Evolutionary conservation across 208 protist species (phyloP), one percentile per base, ranked within the genome.

Genomic region (Crithidia bombi): DNA sequence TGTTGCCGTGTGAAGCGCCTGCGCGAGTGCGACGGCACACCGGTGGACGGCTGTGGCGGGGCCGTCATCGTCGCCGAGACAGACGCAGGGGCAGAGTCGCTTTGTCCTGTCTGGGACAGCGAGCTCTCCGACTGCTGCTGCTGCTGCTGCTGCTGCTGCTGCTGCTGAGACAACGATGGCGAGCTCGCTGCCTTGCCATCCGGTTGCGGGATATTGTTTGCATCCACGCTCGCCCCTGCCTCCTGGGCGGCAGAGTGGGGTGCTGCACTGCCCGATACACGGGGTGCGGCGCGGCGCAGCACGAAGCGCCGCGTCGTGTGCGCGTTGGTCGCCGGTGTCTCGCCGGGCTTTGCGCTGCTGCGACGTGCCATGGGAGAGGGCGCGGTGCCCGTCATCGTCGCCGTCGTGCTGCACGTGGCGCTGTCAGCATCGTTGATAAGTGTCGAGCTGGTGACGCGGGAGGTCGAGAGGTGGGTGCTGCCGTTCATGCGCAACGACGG

Each of bases 281-380:
- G 47, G 10, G n/a, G 46, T 4, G 47, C 30, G 0, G 46, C 46
- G 28, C 61, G 46, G 25, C 61, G 61, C 61, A 66, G 28, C 11
- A 56, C 35, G 15, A 66, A 66, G n/a, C 61, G 46, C 1, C 61
- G 61, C 0, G 30, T 44, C 7, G 46, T 30, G 46, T 54, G 46
- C 15, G 47, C 10, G 14, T 2, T 12, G 1, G 21, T 2, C 19
- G 26, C 30, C 6, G 17, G n/a, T 9, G 58, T 5, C 30, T 51
- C 58, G n/a, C 26, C 43, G 32, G 30, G 14, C 7, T 54, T 56
- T 14, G 61, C 23, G 12, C 33, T 44, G 33, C 3, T 28, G 1
- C 57, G 36, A 2, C 36, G 39, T 6, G 2, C 57, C 26, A 38
- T 47, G 26, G 36, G 57, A 7, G 44, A 2, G 15, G 17, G 59